These are phyloP conservation scores for Macrocybe gigantea DNA, from an alignment of 768 basidiomycete genomes.

Conservation along the genomic window DNA sequence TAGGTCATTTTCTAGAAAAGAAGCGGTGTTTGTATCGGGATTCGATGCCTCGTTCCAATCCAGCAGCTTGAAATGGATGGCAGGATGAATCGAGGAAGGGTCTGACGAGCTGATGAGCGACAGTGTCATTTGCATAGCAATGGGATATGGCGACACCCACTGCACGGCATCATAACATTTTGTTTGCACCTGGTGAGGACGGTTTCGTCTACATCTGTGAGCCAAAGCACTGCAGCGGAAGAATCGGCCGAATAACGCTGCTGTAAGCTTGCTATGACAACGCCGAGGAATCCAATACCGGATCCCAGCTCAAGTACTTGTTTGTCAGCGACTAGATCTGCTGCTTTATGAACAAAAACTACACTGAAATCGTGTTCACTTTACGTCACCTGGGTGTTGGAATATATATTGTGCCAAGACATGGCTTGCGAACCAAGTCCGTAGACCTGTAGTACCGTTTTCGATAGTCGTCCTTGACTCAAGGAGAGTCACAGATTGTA, in stretches of 20 bases:
- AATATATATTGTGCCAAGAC: slow-evolving; percentile 59
- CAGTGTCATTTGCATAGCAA: slow-evolving; percentile 10
- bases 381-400: slow-evolving; percentile 42
- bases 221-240: slow-evolving; percentile 24
- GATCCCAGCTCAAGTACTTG: slow-evolving; percentile 70
- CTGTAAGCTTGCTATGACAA: slow-evolving; percentile 56
- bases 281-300: slow-evolving; percentile 72
- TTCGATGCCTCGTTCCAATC: slow-evolving; percentile 67
- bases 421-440: slow-evolving; percentile 76
- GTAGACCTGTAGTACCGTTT: slow-evolving; percentile 70
- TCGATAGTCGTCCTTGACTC: slow-evolving; percentile 75
- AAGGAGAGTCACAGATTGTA: slow-evolving; percentile 49
- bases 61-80: slow-evolving; percentile 38
- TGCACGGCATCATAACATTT: slow-evolving; percentile 62
- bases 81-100: slow-evolving; percentile 42
- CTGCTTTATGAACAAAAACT: slow-evolving; percentile 12
- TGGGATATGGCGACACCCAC: slow-evolving; percentile 37
- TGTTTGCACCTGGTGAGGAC: slow-evolving; percentile 56
- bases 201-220: slow-evolving; percentile 62
- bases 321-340: slow-evolving; percentile 41
- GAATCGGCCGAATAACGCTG: slow-evolving; percentile 10
- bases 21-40: slow-evolving; percentile 13
- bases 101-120: slow-evolving; percentile 33
- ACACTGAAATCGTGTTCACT: slow-evolving; percentile 2
- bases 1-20: slow-evolving; percentile 35